phyloP scores from a whole-genome alignment of 2,329 filamentous ascomycete genomes.

The Amauroascus verrucosus region DNA sequence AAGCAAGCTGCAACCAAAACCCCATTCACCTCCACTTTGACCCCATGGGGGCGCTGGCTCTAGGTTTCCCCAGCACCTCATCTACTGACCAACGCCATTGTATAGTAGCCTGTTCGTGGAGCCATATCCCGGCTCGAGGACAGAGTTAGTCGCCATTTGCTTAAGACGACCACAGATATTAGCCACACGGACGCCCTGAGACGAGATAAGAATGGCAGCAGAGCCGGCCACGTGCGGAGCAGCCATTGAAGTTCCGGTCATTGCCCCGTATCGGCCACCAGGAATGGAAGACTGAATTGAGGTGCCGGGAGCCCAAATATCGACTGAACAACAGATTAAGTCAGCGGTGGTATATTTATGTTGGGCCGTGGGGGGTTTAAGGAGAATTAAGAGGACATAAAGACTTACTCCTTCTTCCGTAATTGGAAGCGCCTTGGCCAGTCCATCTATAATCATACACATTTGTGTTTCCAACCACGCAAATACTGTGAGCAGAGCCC shows the following conservation, averaged over 20 bases:
- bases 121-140: slow-evolving; percentile 17
- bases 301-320: slow-evolving; percentile 49
- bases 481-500: slow-evolving; percentile 28
- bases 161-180: slow-evolving; percentile 42
- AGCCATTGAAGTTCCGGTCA: slow-evolving; percentile 30
- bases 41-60: neutral
- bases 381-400: too few relatives aligned
- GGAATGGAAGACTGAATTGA: slow-evolving; percentile 43
- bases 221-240: slow-evolving; percentile 43
- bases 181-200: slow-evolving; percentile 40
- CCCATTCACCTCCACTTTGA: too few relatives aligned
- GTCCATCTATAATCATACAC: slow-evolving; percentile 18
- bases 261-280: slow-evolving; percentile 37
- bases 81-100: slow-evolving; percentile 18
- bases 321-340: slow-evolving; percentile 27
- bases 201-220: slow-evolving; percentile 42
- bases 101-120: slow-evolving; percentile 24
- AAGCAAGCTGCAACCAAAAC: too few relatives aligned
- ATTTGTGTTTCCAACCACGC: slow-evolving; percentile 34
- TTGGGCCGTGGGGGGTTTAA: neutral
- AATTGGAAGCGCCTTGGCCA: slow-evolving; percentile 28
- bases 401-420: slow-evolving; percentile 26
- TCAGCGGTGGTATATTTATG: neutral
- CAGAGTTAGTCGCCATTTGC: slow-evolving; percentile 37
- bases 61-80: neutral